Evolutionary conservation across 2,329 filamentous ascomycete species (phyloP).

Genomic region (Byssothecium circinans): DNA sequence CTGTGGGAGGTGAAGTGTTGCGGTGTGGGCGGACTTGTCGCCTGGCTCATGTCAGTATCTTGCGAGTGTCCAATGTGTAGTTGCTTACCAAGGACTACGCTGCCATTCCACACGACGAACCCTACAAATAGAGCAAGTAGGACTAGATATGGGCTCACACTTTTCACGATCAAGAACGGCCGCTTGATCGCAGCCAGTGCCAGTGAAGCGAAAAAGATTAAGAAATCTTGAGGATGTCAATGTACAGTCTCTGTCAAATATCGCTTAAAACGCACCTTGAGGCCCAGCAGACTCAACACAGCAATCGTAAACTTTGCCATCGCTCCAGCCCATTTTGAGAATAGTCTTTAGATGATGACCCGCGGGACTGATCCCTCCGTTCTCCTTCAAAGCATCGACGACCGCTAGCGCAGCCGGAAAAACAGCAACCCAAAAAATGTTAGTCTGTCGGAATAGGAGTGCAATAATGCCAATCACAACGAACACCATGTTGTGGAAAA

Average conservation of each 20-base stretch:
- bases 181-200: constrained; percentile 57
- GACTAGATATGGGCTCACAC: constrained; percentile 56
- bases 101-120: constrained; percentile 85
- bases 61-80: not conserved
- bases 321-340: constrained; percentile 25
- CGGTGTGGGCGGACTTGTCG: constrained; percentile 92
- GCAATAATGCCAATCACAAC: constrained; percentile 64
- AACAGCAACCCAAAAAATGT: constrained; percentile 90
- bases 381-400: constrained; percentile 29
- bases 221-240: constrained; percentile 24
- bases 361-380: not conserved
- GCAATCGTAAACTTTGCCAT: constrained; percentile 25
- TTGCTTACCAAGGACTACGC: constrained; percentile 78
- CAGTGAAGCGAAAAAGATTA: constrained; percentile 59
- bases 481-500: constrained; percentile 15
- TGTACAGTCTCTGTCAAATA: not conserved
- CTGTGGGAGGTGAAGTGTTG: constrained; percentile 84
- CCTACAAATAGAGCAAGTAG: constrained; percentile 68
- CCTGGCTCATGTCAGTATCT: constrained; percentile 53
- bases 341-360: constrained; percentile 4
- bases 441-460: constrained; percentile 86
- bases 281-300: constrained; percentile 25
- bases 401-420: constrained; percentile 65
- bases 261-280: constrained; percentile 18
- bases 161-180: constrained; percentile 43